Base-by-base conservation (phyloP, 495 filamentous ascomycete species). In the Aspergillus sclerotioniger region DNA sequence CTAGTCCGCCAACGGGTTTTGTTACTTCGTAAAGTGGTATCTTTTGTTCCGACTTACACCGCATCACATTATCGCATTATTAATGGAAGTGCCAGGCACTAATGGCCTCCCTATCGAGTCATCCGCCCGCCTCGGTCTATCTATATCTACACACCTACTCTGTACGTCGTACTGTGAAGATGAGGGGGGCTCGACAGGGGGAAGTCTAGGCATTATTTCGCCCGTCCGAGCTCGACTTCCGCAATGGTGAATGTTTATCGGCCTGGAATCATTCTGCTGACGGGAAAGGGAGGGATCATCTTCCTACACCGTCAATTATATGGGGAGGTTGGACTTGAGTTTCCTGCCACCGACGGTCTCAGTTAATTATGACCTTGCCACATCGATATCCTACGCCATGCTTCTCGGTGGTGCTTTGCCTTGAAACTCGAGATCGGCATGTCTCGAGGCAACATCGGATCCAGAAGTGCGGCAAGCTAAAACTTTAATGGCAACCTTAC, bases 281-380 rank as follows among this genome's bases (percentile, higher is more conserved):
- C 47, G 47, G 13, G 47, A 50, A 32, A 16, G 31, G 47, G n/a
- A 50, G 31, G 17, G 47, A 50, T 50, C 47, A 25, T 50, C 47
- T 10, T 15, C 33, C 31, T 15, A 25, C 31, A 31, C 13, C 16
- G 13, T 7, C 9, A 49, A 29, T 15, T 12, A 28, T 5, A n/a
- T 15, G 21, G 12, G 9, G 21, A 50, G 15, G 47, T 50, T 16
- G 25, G 6, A 50, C 31, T 17, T 5, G 7, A n/a, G 15, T 29
- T n/a, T 49, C 13, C 46, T 32, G 31, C 19, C 47, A n/a, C 13
- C 37, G 37, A 41, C 37, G 37, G 21, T 51, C 33, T 9, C 39
- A 31, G 19, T 25, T n/a, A 8, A 10, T 10, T 25, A 19, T 35
- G 28, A 54, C 39, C 21, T 54, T 29, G 29, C 39, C 37, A 45